Base-by-base conservation (phyloP, 352 stramenopile species). In the Phytophthora fragariaefolia region DNA sequence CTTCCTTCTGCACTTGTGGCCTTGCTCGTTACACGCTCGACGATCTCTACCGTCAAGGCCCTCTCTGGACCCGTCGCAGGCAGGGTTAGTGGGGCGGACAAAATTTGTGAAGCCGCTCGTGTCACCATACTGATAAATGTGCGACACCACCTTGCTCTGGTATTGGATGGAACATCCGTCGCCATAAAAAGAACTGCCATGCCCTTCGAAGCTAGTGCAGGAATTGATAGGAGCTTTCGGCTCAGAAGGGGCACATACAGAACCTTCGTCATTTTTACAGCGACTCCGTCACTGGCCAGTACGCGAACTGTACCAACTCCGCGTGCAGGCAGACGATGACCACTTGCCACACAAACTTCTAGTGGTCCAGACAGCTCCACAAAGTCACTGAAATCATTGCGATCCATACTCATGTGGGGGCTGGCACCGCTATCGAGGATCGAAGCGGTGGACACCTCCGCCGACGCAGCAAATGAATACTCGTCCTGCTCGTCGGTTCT, bases 371-470 rank as follows among this genome's bases (percentile, higher is more conserved):
- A 2, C 24, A 67, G 24, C n/a, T 55, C 24, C 38, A n/a, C 1
- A 53, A 51, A 62, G 9, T 60, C 17, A 17, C 28, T 18, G 36
- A 74, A 74, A 22, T 66, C 52, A 40, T 17, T 49, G 2, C 13
- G 12, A 17, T 65, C 45, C 13, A 48, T 46, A 3, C 55, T 66
- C 65, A 74, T 77, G 42, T 74, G 46, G 17, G 49, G 58, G 22
- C 65, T 74, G 13, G 65, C 65, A 5, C 70, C 70, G 45, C 58
- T 71, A 47, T 77, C 54, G 0, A 77, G 36, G 3, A 67, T 43
- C 53, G 53, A 70, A 3, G 49, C 20, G 0, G 23, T 42, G 0
- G 27, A 9, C 4, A 3, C 18, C 5, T 22, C 32, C 18, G 28
- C n/a, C 5, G 61, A 58, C 2, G 48, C 42, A 13, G 57, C 43